phyloP scores from a whole-genome alignment of 2,329 filamentous ascomycete species.

The Penicillium vulpinum region DNA sequence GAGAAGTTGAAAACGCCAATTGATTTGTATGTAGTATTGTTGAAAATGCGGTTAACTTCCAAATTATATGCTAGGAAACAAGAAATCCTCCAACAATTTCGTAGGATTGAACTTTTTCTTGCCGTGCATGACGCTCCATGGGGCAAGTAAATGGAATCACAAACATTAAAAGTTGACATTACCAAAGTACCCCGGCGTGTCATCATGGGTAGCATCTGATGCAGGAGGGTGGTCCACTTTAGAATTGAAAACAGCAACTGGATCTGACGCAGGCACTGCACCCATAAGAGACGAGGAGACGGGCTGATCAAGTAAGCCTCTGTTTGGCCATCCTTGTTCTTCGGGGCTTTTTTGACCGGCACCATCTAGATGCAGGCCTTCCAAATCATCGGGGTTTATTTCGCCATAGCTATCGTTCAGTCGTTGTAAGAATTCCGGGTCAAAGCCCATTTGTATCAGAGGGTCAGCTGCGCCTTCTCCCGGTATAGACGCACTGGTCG shows the following conservation, averaged over 20 bases:
- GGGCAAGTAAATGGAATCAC: background rate
- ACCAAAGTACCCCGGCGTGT: slow-evolving; percentile 16
- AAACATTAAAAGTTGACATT: slow-evolving; percentile 14
- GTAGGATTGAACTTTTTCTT: slow-evolving; percentile 12
- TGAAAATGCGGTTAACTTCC: background rate
- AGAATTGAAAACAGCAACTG: slow-evolving; percentile 19
- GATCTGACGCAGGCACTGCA: slow-evolving; percentile 14
- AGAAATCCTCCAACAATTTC: background rate
- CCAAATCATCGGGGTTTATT: slow-evolving; percentile 32
- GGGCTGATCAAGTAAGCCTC: slow-evolving; percentile 11
- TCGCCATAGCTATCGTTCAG: slow-evolving; percentile 38
- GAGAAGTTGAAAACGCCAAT: background rate
- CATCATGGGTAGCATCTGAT: slow-evolving; percentile 18
- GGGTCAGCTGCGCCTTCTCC: slow-evolving; percentile 32
- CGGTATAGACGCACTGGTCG: slow-evolving; percentile 35
- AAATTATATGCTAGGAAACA: slow-evolving; percentile 1
- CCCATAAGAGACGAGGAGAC: slow-evolving; percentile 5
- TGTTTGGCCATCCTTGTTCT: slow-evolving; percentile 20
- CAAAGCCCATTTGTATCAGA: slow-evolving; percentile 41
- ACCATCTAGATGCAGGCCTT: slow-evolving; percentile 27
- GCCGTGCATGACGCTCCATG: background rate
- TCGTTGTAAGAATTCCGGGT: slow-evolving; percentile 40
- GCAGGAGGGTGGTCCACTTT: slow-evolving; percentile 17
- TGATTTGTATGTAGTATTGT: background rate
- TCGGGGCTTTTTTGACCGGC: slow-evolving; percentile 12